Conservation (phyloP, 768 basidiomycete species). For the Boletus insuetus region DNA sequence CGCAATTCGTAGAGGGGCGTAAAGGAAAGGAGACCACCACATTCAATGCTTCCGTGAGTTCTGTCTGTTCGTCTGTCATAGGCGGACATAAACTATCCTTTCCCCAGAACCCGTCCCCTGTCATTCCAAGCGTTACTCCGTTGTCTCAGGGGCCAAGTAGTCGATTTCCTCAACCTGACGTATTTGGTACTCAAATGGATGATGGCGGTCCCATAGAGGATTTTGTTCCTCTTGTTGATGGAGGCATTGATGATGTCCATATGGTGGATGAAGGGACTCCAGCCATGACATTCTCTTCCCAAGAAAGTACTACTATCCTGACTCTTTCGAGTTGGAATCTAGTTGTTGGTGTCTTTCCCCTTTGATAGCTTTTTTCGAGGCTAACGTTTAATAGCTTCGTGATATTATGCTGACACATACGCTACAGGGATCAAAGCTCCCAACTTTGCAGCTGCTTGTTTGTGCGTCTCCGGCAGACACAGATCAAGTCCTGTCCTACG, state of each 20-base stretch:
- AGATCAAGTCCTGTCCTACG: conserved; percentile 35
- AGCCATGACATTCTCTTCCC: conserved; percentile 13
- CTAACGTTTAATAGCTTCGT: conserved; percentile 44
- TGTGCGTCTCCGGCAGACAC: conserved; percentile 31
- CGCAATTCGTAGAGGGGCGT: conserved; percentile 11
- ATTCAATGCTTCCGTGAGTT: conserved; percentile 7
- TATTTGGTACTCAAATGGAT: conserved; percentile 15
- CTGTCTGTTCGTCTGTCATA: neutral
- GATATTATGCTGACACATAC: conserved; percentile 61
- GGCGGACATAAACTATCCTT: neutral
- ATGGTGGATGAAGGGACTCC: conserved; percentile 30
- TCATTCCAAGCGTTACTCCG: conserved; percentile 27
- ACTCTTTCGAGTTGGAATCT: conserved; percentile 50
- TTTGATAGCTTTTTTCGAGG: neutral
- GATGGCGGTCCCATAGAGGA: conserved; percentile 11
- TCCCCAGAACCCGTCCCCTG: conserved; percentile 9
- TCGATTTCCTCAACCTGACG: conserved; percentile 19
- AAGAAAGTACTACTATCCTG: conserved; percentile 34
- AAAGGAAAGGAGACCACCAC: conserved; percentile 19
- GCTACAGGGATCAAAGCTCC: conserved; percentile 33
- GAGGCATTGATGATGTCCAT: conserved; percentile 34
- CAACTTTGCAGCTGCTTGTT: conserved; percentile 56
- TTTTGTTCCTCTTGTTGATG: conserved; percentile 11
- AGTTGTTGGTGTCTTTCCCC: conserved; percentile 42
- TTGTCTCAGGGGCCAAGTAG: conserved; percentile 6